Conservation (phyloP, 208 protist genomes). For the Naegleria lovaniensis region DNA sequence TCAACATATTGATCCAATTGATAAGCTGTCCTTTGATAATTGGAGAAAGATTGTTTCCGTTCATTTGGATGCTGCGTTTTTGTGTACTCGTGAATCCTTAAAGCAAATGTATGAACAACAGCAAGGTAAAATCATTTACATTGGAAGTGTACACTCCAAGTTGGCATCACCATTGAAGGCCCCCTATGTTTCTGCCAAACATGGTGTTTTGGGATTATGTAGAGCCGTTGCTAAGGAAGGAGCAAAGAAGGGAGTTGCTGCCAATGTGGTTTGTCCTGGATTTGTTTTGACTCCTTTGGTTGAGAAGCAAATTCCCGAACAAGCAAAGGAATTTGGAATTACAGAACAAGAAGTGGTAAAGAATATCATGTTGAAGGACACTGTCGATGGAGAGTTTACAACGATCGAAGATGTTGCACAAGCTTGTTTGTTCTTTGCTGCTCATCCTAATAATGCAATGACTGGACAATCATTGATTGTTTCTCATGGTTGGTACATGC, state of each 20-base stretch:
- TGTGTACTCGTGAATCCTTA: conserved; percentile 36
- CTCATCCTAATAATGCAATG: conserved; percentile 37
- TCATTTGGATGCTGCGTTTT: conserved; percentile 43
- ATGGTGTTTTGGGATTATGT: conserved; percentile 42
- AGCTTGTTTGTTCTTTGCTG: conserved; percentile 35
- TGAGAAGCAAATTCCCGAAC: conserved; percentile 39
- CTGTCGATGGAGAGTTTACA: conserved; percentile 43
- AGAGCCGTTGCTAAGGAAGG: conserved; percentile 39
- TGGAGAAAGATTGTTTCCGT: conserved; percentile 41
- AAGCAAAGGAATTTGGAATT: conserved; percentile 38
- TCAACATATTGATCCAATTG: conserved; percentile 47
- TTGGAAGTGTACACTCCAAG: conserved; percentile 46
- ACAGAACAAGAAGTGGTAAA: conserved; percentile 42
- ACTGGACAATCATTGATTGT: conserved; percentile 47
- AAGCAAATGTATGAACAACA: conserved; percentile 38
- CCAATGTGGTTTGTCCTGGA: conserved; percentile 47
- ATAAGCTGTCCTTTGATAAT: conserved; percentile 38
- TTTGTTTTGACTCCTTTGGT: conserved; percentile 44
- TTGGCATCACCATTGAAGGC: conserved; percentile 40
- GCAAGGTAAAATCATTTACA: conserved; percentile 37
- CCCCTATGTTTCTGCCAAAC: conserved; percentile 45
- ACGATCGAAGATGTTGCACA: conserved; percentile 43
- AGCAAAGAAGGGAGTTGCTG: conserved; percentile 39
- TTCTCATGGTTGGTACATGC: conserved; percentile 49
- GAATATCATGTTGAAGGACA: conserved; percentile 43